phyloP scores from a whole-genome alignment of 352 stramenopile species.

The Phytophthora palmivora region DNA sequence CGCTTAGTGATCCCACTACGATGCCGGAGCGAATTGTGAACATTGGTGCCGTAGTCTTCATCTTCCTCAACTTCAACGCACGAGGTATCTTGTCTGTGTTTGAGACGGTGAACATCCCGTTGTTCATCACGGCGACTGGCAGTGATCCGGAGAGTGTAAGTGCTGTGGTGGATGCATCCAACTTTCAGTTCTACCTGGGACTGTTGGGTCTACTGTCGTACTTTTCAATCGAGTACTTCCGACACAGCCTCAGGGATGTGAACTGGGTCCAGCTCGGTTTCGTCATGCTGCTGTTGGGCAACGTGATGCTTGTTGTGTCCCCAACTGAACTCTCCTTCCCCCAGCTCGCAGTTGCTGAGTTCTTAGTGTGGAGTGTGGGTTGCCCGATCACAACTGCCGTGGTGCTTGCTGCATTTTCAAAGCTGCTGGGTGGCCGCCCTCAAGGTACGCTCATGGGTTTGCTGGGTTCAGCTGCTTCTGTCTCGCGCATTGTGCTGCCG shows the following conservation, averaged over 20 bases:
- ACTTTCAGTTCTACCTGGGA: constrained; percentile 82
- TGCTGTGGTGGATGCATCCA: constrained; percentile 64
- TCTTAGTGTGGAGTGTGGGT: constrained; percentile 79
- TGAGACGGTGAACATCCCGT: constrained; percentile 80
- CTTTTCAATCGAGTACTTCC: constrained; percentile 78
- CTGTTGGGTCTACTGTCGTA: constrained; percentile 71
- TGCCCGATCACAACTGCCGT: no score
- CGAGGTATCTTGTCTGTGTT: no score
- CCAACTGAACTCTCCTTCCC: constrained; percentile 49
- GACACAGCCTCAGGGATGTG: constrained; percentile 64
- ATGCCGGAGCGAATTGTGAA: constrained; percentile 62
- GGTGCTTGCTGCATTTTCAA: constrained; percentile 72
- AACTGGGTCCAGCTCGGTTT: constrained; percentile 73
- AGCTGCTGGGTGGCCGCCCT: constrained; percentile 65
- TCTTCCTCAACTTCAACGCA: no score
- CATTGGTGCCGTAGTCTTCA: no score
- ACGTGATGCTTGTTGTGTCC: constrained; percentile 59
- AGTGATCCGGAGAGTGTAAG: constrained; percentile 54
- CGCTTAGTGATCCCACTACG: constrained; percentile 52
- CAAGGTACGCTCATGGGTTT: constrained; percentile 82
- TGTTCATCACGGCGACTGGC: constrained; percentile 71
- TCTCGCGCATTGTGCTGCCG: no score
- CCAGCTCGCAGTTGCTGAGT: constrained; percentile 54
- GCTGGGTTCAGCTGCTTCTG: constrained; percentile 69
- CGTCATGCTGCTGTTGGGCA: constrained; percentile 58